Evolutionary conservation across 352 stramenopile genomes (phyloP).

Genomic region (Blastocystis sp.): DNA sequence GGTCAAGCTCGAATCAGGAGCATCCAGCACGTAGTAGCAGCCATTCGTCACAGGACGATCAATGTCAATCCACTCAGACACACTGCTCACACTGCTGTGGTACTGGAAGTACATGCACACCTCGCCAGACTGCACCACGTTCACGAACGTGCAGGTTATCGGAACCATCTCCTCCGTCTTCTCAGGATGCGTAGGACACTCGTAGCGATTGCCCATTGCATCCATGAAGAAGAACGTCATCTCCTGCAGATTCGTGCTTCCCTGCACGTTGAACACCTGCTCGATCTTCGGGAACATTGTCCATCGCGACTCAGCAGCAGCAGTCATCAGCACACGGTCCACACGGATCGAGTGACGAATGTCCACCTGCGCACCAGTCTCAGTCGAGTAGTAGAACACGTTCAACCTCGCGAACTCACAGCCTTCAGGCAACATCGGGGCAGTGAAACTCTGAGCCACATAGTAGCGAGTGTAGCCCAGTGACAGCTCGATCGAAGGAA

Average conservation of each 20-base stretch:
- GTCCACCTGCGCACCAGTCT: not conserved
- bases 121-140: not conserved
- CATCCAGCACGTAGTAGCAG: constrained; percentile 20
- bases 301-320: not conserved
- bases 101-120: constrained; percentile 41
- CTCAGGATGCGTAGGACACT: constrained; percentile 24
- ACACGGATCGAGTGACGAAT: not conserved
- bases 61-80: constrained; percentile 1
- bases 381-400: constrained; percentile 11
- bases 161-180: not conserved
- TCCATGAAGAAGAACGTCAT: constrained; percentile 62
- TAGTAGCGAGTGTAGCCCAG: not conserved
- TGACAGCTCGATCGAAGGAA: not conserved
- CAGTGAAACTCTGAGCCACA: not conserved
- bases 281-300: constrained; percentile 26
- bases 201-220: not conserved
- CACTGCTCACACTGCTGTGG: not conserved
- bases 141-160: constrained; percentile 22
- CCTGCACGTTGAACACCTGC: constrained; percentile 46
- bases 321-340: not conserved
- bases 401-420: constrained; percentile 27
- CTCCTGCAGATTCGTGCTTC: constrained; percentile 43
- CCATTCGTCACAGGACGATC: not conserved
- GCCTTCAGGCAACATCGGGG: not conserved
- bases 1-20: not conserved